phyloP scores from a whole-genome alignment of 129 eudicot genomes.

The Deinandra increscens region DNA sequence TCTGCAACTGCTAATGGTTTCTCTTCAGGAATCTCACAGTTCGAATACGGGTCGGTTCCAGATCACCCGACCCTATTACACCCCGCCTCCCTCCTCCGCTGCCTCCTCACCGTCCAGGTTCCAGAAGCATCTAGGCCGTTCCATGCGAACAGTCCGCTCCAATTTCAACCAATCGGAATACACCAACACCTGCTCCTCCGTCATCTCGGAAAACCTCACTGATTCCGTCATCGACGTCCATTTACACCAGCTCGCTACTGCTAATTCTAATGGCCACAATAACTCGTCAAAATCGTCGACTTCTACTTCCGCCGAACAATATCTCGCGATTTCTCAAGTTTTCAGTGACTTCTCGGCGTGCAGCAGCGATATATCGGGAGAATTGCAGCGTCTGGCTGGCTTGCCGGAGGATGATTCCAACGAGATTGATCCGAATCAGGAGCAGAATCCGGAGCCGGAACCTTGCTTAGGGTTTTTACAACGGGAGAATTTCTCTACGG shows the following conservation, averaged over 20 bases:
- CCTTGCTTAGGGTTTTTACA: conserved; percentile 66
- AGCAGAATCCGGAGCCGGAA: conserved; percentile 35
- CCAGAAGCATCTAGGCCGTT: conserved; percentile 62
- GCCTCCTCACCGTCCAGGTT: conserved; percentile 43
- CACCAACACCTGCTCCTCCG: conserved; percentile 38
- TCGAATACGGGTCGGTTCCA: conserved; percentile 25
- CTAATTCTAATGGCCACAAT: neutral
- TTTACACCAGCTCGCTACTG: conserved; percentile 62
- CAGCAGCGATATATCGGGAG: conserved; percentile 87
- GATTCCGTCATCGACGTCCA: conserved; percentile 80
- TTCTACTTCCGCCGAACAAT: conserved; percentile 30
- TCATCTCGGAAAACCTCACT: conserved; percentile 64
- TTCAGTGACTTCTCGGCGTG: conserved; percentile 74
- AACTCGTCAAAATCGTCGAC: conserved; percentile 25
- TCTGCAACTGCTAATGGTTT: conserved; percentile 50
- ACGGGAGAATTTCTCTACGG: conserved; percentile 69
- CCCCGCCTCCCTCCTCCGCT: conserved; percentile 57
- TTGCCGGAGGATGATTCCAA: conserved; percentile 32
- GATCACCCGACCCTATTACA: conserved; percentile 48
- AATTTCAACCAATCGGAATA: conserved; percentile 41
- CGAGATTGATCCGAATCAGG: neutral
- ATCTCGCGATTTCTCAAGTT: conserved; percentile 53
- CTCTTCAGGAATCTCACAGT: conserved; percentile 51
- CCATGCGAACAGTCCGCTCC: conserved; percentile 85
- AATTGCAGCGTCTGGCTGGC: conserved; percentile 63